Evolutionary conservation across 1,284 basidiomycete species (phyloP), one percentile per base, ranked within the genome.

Genomic region (Gomphus bonarii): DNA sequence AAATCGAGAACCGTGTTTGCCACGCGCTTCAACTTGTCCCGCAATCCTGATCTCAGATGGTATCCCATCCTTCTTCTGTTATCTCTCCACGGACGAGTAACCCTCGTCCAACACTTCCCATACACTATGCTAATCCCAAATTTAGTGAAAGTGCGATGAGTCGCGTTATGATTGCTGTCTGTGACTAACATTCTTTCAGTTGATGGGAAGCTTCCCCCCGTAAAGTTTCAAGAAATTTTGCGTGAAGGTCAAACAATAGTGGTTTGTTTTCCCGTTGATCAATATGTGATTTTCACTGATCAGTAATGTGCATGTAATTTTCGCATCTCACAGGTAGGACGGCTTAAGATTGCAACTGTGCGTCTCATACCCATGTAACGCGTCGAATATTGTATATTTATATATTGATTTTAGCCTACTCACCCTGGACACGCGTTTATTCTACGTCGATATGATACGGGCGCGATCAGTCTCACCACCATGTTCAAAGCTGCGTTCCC

Each of bases 401-500:
- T 50, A 57, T 58, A 62, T 63, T 61, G 61, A 63, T 61, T 50
- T 57, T 67, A 90, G 87, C 77, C 83, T 22, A 55, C 48, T 36
- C 70, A 52, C n/a, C 57, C 72, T 20, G 83, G 84, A 40, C 91
- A 95, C 71, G 91, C 93, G n/a, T 95, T 95, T 70, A 89, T 97
- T 67, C 85, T 97, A 57, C 84, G 93, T 61, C 85, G 95, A 60
- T 97, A 93, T 67, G 95, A 99, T 73, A 98, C 95, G 6, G 85
- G 92, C 62, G 95, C 95, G 25, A 81, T 99, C 70, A 93, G 90
- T 59, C 84, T 95, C 18, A 97, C 94, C 5, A 97, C 95, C 60
- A 97, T 99, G 91, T 98, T 93, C 77, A 91, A 93, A 63, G 92
- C 95, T 28, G 93, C 95, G 0, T 99, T 95, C 73, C 95, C 97